These are phyloP conservation scores for Lupinus albus DNA, from an alignment of 306 rosid genomes.

Conservation along the genomic window DNA sequence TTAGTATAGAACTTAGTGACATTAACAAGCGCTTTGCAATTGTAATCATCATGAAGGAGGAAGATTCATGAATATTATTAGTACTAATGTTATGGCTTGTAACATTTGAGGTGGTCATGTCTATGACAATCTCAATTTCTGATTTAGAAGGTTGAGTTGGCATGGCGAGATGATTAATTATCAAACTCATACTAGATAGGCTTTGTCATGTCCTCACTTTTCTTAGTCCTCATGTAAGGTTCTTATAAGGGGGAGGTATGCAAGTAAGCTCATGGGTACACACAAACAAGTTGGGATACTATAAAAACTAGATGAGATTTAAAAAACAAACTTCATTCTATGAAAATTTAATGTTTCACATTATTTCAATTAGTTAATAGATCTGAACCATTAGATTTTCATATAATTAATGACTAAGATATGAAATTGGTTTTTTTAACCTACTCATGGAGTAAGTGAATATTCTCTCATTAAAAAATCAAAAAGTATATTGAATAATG, in stretches of 20 bases:
- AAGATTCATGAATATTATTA: constrained; percentile 7
- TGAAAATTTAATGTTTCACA: no score
- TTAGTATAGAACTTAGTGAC: constrained; percentile 44
- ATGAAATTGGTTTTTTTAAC: no score
- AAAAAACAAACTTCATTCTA: no score
- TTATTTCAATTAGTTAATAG: no score
- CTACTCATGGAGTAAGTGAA: no score
- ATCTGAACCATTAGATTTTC: no score
- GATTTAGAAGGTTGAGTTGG: constrained; percentile 23
- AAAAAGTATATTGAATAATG: background rate
- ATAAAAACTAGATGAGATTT: no score
- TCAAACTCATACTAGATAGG: background rate
- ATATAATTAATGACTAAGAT: no score
- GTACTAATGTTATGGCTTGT: background rate
- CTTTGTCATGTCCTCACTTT: background rate
- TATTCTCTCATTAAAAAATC: no score
- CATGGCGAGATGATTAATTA: constrained; percentile 12
- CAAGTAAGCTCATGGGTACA: background rate
- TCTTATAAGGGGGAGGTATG: constrained; percentile 25
- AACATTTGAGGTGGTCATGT: background rate
- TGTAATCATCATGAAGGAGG: constrained; percentile 8
- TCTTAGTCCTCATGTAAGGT: background rate
- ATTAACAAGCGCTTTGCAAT: constrained; percentile 34
- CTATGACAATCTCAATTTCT: constrained; percentile 46
- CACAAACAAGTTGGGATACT: constrained; percentile 31